Evolutionary conservation across 257 asterid genomes (phyloP), one percentile per base, ranked within the genome.

Genomic region (Solanum ossicruentum): DNA sequence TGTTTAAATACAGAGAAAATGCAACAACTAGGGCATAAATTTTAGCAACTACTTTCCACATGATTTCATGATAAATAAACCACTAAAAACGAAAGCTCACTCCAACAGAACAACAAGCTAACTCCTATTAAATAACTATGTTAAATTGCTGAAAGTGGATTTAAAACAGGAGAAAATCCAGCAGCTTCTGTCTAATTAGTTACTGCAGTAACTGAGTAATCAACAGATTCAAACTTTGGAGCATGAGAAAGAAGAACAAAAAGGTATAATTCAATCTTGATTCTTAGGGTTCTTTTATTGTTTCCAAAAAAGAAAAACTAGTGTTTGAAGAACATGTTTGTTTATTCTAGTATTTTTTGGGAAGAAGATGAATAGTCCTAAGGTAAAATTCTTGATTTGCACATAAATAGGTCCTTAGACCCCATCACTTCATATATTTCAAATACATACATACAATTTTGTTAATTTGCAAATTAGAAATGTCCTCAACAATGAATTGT

Each of bases 241-340:
- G 39, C 39, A 32, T 32, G 39, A 32, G 39, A 32, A 32, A 32
- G 4, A 32, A 67, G 81, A 89, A 86, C 54, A 85, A 60, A 52
- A 56, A 61, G 26, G 84, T 20, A 12, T 36, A 66, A 78, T 89
- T 21, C 95, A 95, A 91, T 72, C 77, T 84, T 58, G 55, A 41
- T 73, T 71, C 17, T 11, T 47, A 45, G 58, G 58, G 20, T 39
- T 26, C 32, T 52, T 20, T 7, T 54, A 77, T 26, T 72, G 12
- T 32, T 32, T 32, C 39, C 28, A 26, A 1, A 26, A 26, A 26
- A 26, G 28, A 26, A 26, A 26, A 32, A 2, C 5, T 32, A 32
- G 4, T 32, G 39, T 32, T 32, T 32, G 5, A 26, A 26, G 26
- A 26, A 26, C 26, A 26, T 26, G 26, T 26, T 26, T 26, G 26